A percentile compares a stretch with the other conserved stretches of the same genome.
phyloP scores from a whole-genome alignment of 2,329 filamentous ascomycete genomes.

The Fusarium sp. region DNA sequence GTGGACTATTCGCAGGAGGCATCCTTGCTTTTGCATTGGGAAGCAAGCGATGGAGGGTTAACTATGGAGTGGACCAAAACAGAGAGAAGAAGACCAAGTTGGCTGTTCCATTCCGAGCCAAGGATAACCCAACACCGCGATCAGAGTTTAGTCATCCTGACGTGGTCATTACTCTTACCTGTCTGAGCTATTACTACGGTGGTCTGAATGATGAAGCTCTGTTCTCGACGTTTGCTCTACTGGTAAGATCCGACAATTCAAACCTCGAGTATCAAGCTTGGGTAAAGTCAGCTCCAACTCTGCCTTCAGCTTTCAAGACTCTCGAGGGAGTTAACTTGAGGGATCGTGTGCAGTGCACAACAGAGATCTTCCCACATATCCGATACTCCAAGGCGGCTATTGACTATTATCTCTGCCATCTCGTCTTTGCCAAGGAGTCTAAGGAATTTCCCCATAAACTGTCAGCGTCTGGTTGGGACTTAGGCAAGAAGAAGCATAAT shows the following conservation, averaged over 20 bases:
- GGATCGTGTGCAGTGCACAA: constrained; percentile 63
- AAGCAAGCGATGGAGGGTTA: constrained; percentile 73
- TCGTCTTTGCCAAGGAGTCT: constrained; percentile 73
- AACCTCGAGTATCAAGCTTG: constrained; percentile 65
- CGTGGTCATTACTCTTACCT: constrained; percentile 68
- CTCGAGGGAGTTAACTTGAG: constrained; percentile 69
- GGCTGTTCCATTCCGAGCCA: constrained; percentile 71
- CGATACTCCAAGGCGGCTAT: constrained; percentile 66
- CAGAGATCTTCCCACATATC: constrained; percentile 66
- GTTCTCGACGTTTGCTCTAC: constrained; percentile 58
- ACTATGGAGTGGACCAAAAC: constrained; percentile 68
- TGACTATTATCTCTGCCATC: constrained; percentile 71
- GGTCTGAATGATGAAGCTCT: constrained; percentile 68
- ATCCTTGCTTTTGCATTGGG: constrained; percentile 67
- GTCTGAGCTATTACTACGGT: constrained; percentile 67
- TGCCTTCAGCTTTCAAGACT: constrained; percentile 56
- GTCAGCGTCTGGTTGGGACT: constrained; percentile 76
- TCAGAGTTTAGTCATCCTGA: constrained; percentile 75
- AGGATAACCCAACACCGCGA: constrained; percentile 66
- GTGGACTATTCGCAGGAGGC: constrained; percentile 68
- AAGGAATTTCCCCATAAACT: constrained; percentile 75
- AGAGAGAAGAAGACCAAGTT: constrained; percentile 60
- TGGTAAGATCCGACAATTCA: constrained; percentile 66
- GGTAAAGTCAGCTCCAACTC: constrained; percentile 52
- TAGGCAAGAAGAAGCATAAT: constrained; percentile 62